Evolutionary conservation across 2,329 filamentous ascomycete genomes (phyloP), one percentile per base, ranked within the genome.

Genomic region (Mycogone perniciosa): DNA sequence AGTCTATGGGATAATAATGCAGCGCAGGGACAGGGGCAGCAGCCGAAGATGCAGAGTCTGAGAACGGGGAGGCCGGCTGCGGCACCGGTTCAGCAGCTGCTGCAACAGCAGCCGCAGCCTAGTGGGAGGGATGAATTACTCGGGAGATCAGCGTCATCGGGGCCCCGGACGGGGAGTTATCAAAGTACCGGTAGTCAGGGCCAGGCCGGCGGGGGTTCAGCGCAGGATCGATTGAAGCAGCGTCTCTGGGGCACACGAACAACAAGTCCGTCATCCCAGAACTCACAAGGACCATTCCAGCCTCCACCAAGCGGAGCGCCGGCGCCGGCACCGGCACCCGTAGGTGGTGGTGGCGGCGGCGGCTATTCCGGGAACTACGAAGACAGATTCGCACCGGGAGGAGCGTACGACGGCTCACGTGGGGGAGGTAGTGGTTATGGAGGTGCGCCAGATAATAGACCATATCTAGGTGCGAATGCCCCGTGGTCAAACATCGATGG

Each of bases 161-260:
- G 84, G 58, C 86, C 90, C 68, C 74, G 85, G 48, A 78, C 78
- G 11, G 88, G 85, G 10, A 92, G 86, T 63, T 88, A 89, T 64
- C 88, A 93, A 71, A 80, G 67, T 39, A 59, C 62, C 4, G 54
- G 44, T 31, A 67, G 60, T 29, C 57, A 60, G 26, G 64, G 62
- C 8, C 61, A 59, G 56, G 63, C 65, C 60, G 56, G 61, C 60
- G 56, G 60, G 56, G 62, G 52, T 33, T 66, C 63, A 45, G 89
- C 89, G 46, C 88, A 95, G 70, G 88, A 95, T 60, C 77, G 88
- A 59, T 73, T 96, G 59, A 88, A 89, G 64, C 88, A 90, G 61
- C 75, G 88, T 55, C 71, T 96, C 42, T 89, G 89, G 76, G 82
- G 80, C 5, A 69, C 79, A 26, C 75, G 78, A 57, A 79, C 79